phyloP scores from a whole-genome alignment of 176 grass and related monocot genomes.

The Avena sativa region DNA sequence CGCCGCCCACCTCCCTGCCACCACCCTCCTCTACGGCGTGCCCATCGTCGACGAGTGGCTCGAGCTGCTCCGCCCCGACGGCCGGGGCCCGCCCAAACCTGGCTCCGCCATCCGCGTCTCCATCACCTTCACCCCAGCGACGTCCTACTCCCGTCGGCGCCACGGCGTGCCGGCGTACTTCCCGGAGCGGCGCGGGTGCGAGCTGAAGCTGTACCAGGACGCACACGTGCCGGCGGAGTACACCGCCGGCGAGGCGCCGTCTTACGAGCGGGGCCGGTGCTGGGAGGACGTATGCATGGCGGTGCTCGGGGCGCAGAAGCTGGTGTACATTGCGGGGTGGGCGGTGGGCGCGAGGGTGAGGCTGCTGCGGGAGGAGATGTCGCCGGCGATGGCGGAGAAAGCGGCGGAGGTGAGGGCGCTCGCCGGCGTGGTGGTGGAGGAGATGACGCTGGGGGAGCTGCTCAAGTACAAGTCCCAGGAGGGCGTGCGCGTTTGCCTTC shows the following conservation, averaged over 20 bases:
- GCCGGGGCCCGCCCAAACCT: constrained; percentile 37
- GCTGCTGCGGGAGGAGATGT: constrained; percentile 55
- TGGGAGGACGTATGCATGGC: constrained; percentile 93
- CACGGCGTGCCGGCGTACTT: constrained; percentile 59
- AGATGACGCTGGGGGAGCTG: constrained; percentile 59
- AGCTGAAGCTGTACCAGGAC: constrained; percentile 79
- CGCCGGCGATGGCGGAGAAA: constrained; percentile 41
- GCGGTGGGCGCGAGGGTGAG: constrained; percentile 56
- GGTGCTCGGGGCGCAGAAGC: constrained; percentile 63
- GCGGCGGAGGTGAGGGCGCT: constrained; percentile 14
- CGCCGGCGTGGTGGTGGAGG: constrained; percentile 41
- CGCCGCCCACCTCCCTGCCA: constrained; percentile 44
- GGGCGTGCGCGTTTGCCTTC: constrained; percentile 74
- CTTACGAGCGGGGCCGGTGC: constrained; percentile 47
- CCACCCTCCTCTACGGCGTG: neutral
- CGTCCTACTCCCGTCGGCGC: neutral
- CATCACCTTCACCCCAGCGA: constrained; percentile 34
- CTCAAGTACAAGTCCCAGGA: constrained; percentile 88
- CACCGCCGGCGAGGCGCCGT: constrained; percentile 20
- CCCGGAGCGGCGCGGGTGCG: constrained; percentile 60
- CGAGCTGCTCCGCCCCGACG: constrained; percentile 40
- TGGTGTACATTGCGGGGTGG: constrained; percentile 91
- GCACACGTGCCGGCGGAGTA: constrained; percentile 49
- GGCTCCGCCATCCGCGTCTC: constrained; percentile 49
- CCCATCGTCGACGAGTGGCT: neutral